Evolutionary conservation across 257 asterid species (phyloP).

Genomic region (Schizonepeta tenuifolia): DNA sequence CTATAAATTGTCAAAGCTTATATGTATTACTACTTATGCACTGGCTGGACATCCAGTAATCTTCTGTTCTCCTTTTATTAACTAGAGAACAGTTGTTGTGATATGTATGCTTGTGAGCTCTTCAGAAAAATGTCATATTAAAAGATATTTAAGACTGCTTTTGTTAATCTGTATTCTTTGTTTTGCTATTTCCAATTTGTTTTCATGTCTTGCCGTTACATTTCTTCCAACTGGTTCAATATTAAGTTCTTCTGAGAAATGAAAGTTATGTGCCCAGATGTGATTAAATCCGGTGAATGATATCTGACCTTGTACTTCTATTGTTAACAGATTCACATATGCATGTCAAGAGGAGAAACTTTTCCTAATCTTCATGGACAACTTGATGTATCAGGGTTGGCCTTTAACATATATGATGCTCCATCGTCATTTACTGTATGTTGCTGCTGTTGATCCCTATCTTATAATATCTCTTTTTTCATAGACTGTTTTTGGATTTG

Average conservation of each 20-base stretch:
- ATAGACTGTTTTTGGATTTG: conserved; percentile 15
- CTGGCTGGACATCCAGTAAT: no score
- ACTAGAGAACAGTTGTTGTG: neutral
- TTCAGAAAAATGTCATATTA: conserved; percentile 2
- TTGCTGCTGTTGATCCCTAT: conserved; percentile 17
- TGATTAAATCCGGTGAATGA: conserved; percentile 15
- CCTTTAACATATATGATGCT: conserved; percentile 85
- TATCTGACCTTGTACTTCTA: conserved; percentile 26
- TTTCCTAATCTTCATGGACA: conserved; percentile 99
- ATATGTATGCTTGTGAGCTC: neutral
- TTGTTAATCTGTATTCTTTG: conserved; percentile 2
- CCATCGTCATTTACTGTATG: conserved; percentile 90
- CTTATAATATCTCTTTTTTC: conserved; percentile 22
- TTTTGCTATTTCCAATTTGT: conserved; percentile 2
- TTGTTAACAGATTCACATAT: conserved; percentile 84
- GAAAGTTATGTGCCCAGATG: conserved; percentile 13
- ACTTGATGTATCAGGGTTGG: conserved; percentile 93
- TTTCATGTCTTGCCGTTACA: neutral
- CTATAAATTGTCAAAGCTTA: no score
- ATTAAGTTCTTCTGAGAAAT: neutral
- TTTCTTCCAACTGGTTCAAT: conserved; percentile 9
- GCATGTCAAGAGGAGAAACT: conserved; percentile 94
- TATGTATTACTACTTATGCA: no score
- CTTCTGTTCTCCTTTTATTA: neutral
- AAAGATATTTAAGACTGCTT: neutral